phyloP scores from a whole-genome alignment of 2,329 filamentous ascomycete genomes.

The Pyrenochaeta sp. region DNA sequence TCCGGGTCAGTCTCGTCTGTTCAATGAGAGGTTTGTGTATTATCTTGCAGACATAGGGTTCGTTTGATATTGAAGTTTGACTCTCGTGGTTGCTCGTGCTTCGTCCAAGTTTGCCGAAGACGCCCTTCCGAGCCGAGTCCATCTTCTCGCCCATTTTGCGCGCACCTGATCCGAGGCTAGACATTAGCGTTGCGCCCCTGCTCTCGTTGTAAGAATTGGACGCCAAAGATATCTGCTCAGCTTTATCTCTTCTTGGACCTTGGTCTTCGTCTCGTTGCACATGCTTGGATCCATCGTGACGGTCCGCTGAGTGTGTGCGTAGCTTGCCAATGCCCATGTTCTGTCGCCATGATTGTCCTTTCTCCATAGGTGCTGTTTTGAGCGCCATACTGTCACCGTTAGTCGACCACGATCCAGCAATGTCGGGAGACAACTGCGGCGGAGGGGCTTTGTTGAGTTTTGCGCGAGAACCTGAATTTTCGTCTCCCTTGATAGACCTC shows the following conservation, averaged over 20 bases:
- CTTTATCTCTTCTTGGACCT: constrained; percentile 33
- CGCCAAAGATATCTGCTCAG: constrained; percentile 45
- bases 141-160: constrained; percentile 75
- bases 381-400: constrained; percentile 55
- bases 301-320: constrained; percentile 78
- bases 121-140: constrained; percentile 77
- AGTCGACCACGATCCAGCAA: constrained; percentile 37
- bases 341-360: constrained; percentile 72
- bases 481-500: constrained; percentile 55
- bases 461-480: constrained; percentile 29
- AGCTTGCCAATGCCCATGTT: constrained; percentile 67
- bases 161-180: constrained; percentile 74
- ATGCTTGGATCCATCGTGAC: constrained; percentile 52
- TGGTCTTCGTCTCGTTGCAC: constrained; percentile 42
- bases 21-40: constrained; percentile 87
- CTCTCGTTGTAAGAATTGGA: constrained; percentile 66
- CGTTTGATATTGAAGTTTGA: constrained; percentile 70
- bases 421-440: constrained; percentile 38
- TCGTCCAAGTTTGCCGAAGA: constrained; percentile 79
- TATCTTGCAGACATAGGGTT: constrained; percentile 83
- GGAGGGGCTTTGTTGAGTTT: constrained; percentile 45
- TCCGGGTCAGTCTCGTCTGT: constrained; percentile 88
- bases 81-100: constrained; percentile 75
- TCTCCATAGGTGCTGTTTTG: constrained; percentile 70
- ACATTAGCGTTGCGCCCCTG: constrained; percentile 70